Evolutionary conservation across 108 stramenopile genomes (phyloP).

Genomic region (Bacterosira constricta): DNA sequence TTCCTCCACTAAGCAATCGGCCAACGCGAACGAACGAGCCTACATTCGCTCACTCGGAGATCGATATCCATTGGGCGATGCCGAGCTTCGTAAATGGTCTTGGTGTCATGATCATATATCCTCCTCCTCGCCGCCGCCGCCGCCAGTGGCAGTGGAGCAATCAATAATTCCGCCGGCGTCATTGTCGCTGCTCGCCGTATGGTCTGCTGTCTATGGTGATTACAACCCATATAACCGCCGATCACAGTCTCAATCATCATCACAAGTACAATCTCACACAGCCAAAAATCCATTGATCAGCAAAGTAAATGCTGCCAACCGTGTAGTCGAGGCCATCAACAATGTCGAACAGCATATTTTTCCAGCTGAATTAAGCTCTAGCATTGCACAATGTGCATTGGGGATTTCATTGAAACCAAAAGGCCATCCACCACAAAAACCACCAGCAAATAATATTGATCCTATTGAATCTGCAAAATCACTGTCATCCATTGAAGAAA

Average conservation of each 20-base stretch:
- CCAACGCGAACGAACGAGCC: conserved; percentile 24
- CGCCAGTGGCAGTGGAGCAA: too few relatives aligned
- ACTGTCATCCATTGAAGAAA: conserved; percentile 28
- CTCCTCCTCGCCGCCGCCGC: background rate
- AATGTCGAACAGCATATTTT: conserved; percentile 24
- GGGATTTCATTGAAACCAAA: background rate
- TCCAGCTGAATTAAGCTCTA: conserved; percentile 17
- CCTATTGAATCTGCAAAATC: conserved; percentile 7
- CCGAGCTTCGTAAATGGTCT: conserved; percentile 34
- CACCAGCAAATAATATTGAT: conserved; percentile 1
- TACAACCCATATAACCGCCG: conserved; percentile 21
- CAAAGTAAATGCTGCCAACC: background rate
- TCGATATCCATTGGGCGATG: conserved; percentile 42
- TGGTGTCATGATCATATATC: conserved; percentile 23
- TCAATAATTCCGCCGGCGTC: background rate
- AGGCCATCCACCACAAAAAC: background rate
- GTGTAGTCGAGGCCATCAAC: conserved; percentile 4
- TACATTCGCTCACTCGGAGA: conserved; percentile 36
- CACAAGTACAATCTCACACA: background rate
- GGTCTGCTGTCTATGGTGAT: conserved; percentile 35
- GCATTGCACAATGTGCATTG: conserved; percentile 12
- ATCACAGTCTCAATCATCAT: background rate
- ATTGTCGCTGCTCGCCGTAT: conserved; percentile 15
- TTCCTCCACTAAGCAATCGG: background rate
- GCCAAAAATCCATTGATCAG: background rate